phyloP scores from a whole-genome alignment of 441 rosid genomes.

The Adansonia grandidieri region DNA sequence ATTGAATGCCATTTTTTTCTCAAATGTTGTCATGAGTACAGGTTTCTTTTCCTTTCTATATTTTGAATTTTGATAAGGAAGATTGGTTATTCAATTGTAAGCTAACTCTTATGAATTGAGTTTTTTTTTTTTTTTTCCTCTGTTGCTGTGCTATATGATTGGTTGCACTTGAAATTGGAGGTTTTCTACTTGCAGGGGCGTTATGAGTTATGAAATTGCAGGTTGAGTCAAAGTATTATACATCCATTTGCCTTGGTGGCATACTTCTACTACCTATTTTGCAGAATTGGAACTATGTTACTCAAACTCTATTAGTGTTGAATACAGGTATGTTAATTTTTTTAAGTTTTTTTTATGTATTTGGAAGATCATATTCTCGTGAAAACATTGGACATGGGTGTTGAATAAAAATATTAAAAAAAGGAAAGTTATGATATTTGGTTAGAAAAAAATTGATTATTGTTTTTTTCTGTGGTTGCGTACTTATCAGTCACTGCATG shows the following conservation, averaged over 20 bases:
- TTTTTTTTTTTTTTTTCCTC: background rate
- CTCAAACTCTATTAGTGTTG: too few species aligned
- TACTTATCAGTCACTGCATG: too few species aligned
- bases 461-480: too few species aligned
- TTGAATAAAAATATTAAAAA: too few species aligned
- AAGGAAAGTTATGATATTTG: too few species aligned
- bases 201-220: conserved; percentile 42
- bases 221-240: conserved; percentile 32
- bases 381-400: too few species aligned
- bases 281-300: background rate
- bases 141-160: background rate
- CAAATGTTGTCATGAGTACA: background rate
- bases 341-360: too few species aligned
- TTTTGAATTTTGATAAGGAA: background rate
- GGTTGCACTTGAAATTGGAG: conserved; percentile 17
- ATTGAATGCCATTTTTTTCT: conserved; percentile 32
- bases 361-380: too few species aligned
- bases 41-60: background rate
- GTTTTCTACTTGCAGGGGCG: conserved; percentile 26
- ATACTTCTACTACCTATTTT: background rate
- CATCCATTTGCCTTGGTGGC: conserved; percentile 15
- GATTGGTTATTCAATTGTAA: conserved; percentile 1
- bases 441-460: background rate
- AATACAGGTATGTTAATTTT: too few species aligned
- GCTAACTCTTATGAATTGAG: background rate